These are phyloP conservation scores for Hygrocybe punicea DNA, from an alignment of 768 basidiomycete species.

Conservation along the genomic window DNA sequence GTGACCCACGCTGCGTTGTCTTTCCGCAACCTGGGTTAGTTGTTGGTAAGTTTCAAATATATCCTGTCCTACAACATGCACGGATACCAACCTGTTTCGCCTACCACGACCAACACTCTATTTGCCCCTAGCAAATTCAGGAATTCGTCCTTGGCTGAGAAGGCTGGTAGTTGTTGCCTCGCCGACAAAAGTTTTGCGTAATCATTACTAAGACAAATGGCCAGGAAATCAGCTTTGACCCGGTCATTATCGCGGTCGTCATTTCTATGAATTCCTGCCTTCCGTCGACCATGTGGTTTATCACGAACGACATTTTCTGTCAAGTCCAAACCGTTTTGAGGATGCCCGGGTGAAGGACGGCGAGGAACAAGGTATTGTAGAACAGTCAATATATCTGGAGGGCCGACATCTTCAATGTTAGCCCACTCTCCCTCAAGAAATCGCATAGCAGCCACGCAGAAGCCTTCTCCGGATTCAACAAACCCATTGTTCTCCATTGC, in stretches of 20 bases:
- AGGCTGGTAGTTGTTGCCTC: constrained; percentile 73
- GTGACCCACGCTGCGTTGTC: constrained; percentile 70
- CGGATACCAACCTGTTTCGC: constrained; percentile 68
- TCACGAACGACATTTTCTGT: not conserved
- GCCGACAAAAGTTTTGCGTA: constrained; percentile 55
- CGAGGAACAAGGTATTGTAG: constrained; percentile 55
- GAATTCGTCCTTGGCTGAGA: constrained; percentile 61
- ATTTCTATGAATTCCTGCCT: constrained; percentile 17
- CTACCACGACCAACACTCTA: constrained; percentile 79
- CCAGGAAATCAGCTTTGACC: constrained; percentile 53
- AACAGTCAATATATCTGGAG: constrained; percentile 71
- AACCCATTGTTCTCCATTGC: constrained; percentile 54
- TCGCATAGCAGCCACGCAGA: constrained; percentile 67
- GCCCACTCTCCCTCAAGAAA: constrained; percentile 72
- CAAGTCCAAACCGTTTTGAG: constrained; percentile 5
- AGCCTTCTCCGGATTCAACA: constrained; percentile 64
- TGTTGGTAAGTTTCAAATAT: not conserved
- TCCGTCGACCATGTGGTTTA: constrained; percentile 13
- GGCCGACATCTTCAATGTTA: constrained; percentile 59
- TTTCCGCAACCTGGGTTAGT: constrained; percentile 71
- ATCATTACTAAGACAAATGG: constrained; percentile 39
- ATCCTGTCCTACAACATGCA: not conserved
- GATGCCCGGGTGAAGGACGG: constrained; percentile 5
- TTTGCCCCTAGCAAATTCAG: constrained; percentile 52
- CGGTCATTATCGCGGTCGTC: constrained; percentile 47